These are phyloP conservation scores for Blastomyces percursus DNA, from an alignment of 2,329 filamentous ascomycete genomes.

Conservation along the genomic window DNA sequence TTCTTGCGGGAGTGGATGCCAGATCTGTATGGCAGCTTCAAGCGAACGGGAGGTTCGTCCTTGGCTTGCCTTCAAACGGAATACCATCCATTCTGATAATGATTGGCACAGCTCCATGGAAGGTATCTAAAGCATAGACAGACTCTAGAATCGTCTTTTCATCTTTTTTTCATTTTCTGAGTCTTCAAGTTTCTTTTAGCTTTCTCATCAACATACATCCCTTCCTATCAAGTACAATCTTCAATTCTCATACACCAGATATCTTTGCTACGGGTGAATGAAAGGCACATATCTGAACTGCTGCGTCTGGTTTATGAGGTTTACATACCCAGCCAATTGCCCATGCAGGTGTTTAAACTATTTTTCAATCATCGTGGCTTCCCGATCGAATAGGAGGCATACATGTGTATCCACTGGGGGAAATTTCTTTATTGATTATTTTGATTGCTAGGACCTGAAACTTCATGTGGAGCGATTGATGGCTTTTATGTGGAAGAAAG, in stretches of 20 bases:
- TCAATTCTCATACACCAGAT: not conserved
- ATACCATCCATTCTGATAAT: not conserved
- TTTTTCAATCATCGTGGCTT: not conserved
- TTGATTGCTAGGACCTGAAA: not conserved
- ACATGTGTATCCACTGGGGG: not conserved
- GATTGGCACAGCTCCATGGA: too few relatives aligned
- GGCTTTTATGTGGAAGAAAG: not conserved
- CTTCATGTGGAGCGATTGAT: not conserved
- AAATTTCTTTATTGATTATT: not conserved
- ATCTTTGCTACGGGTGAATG: not conserved
- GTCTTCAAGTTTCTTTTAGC: not conserved
- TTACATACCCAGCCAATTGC: not conserved
- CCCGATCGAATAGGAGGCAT: slow-evolving; percentile 2
- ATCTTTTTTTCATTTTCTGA: not conserved
- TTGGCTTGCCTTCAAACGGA: not conserved
- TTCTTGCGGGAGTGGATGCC: not conserved
- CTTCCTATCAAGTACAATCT: not conserved
- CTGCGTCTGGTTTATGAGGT: not conserved
- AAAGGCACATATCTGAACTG: not conserved
- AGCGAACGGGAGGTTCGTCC: not conserved
- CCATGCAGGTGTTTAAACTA: not conserved
- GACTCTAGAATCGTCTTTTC: not conserved
- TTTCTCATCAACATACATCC: not conserved
- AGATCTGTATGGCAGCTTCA: not conserved
- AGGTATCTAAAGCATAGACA: not conserved